phyloP scores from a whole-genome alignment of 202 grass and related monocot species.

The Elaeis oleifera region DNA sequence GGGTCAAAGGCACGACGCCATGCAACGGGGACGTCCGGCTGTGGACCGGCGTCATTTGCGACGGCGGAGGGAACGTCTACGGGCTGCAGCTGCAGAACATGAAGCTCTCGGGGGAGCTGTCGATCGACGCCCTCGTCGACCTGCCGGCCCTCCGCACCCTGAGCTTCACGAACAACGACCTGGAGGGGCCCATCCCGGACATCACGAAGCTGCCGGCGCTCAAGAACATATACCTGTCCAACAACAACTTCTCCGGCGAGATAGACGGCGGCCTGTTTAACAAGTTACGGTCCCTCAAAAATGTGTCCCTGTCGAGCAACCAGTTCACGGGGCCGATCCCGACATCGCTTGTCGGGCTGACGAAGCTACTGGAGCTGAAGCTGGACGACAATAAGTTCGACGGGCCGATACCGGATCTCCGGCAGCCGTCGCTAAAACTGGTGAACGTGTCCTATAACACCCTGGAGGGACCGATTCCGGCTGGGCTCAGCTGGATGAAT shows the following conservation, averaged over 20 bases:
- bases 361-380: slow-evolving; percentile 24
- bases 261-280: slow-evolving; percentile 45
- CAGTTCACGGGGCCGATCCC: slow-evolving; percentile 46
- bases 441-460: slow-evolving; percentile 52
- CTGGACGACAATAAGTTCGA: slow-evolving; percentile 61
- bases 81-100: slow-evolving; percentile 42
- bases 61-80: slow-evolving; percentile 20
- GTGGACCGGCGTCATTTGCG: slow-evolving; percentile 37
- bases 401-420: slow-evolving; percentile 53
- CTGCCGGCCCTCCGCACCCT: slow-evolving; percentile 44
- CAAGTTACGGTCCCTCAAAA: slow-evolving; percentile 27
- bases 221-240: slow-evolving; percentile 40
- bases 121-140: slow-evolving; percentile 19
- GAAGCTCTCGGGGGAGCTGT: slow-evolving; percentile 20
- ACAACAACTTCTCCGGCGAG: slow-evolving; percentile 42
- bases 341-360: slow-evolving; percentile 25
- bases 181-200: slow-evolving; percentile 50
- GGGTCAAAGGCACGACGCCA: slow-evolving; percentile 8
- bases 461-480: slow-evolving; percentile 44
- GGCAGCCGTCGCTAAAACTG: slow-evolving; percentile 35
- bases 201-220: slow-evolving; percentile 38
- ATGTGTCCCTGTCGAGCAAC: slow-evolving; percentile 42
- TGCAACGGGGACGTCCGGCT: slow-evolving; percentile 16
- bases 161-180: slow-evolving; percentile 60
- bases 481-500: slow-evolving; percentile 20